Evolutionary conservation across 352 stramenopile species (phyloP).

Genomic region (Plasmopara muralis): DNA sequence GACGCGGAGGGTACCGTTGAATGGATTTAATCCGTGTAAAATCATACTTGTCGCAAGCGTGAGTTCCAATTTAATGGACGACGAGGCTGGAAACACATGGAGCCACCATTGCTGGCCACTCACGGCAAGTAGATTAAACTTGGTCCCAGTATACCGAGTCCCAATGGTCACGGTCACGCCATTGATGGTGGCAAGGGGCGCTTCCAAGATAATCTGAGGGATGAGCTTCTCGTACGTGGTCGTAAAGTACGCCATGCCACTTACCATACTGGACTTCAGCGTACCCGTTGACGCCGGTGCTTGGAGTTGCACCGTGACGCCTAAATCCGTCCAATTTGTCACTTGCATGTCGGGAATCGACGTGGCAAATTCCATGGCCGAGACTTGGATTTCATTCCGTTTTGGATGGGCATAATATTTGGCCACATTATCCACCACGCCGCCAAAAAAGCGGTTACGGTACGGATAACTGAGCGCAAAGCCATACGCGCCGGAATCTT

Average conservation of each 20-base stretch:
- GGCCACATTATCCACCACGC: slow-evolving; percentile 26
- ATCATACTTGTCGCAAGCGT: slow-evolving; percentile 41
- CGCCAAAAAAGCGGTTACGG: slow-evolving; percentile 59
- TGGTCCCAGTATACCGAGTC: slow-evolving; percentile 25
- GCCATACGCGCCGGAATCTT: slow-evolving; percentile 32
- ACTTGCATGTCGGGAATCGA: slow-evolving; percentile 42
- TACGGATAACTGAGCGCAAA: slow-evolving; percentile 61
- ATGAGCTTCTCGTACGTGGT: slow-evolving; percentile 47
- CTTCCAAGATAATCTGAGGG: slow-evolving; percentile 43
- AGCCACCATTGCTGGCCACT: slow-evolving; percentile 55
- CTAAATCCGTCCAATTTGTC: slow-evolving; percentile 56
- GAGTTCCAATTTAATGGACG: slow-evolving; percentile 17
- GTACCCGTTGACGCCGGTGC: slow-evolving; percentile 16
- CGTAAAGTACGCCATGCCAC: slow-evolving; percentile 69
- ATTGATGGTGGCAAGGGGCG: slow-evolving; percentile 53
- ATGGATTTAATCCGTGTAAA: slow-evolving; percentile 24
- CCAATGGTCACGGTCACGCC: slow-evolving; percentile 22
- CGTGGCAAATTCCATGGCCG: slow-evolving; percentile 43
- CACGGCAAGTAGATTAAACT: slow-evolving; percentile 45
- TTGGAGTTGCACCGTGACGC: slow-evolving; percentile 47
- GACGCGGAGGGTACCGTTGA: slow-evolving; percentile 41
- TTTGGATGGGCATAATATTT: slow-evolving; percentile 57
- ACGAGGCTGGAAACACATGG: slow-evolving; percentile 30
- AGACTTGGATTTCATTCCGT: slow-evolving; percentile 57
- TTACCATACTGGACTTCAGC: slow-evolving; percentile 49